Evolutionary conservation across 2,329 filamentous ascomycete species (phyloP).

Genomic region (Alternaria sp.): DNA sequence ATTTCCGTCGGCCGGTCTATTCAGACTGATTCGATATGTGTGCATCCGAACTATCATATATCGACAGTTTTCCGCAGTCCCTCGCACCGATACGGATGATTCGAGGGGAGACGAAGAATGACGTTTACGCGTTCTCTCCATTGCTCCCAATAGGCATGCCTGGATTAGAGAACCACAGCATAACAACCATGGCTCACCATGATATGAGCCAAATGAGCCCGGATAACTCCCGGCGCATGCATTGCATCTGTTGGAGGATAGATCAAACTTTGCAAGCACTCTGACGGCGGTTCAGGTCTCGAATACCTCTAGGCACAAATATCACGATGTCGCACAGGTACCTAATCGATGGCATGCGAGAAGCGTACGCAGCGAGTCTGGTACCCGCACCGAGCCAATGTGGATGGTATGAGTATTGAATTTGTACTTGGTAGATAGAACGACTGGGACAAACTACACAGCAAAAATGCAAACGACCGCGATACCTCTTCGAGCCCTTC

Average conservation of each 20-base stretch:
- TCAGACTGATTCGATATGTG: background rate
- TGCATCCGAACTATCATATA: too few relatives aligned
- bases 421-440: too few relatives aligned
- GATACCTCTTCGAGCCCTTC: too few relatives aligned
- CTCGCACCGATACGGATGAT: too few relatives aligned
- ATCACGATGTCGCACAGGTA: too few relatives aligned
- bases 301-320: background rate
- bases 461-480: too few relatives aligned
- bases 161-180: background rate
- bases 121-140: background rate
- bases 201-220: background rate
- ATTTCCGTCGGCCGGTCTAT: too few relatives aligned
- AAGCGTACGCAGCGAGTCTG: too few relatives aligned
- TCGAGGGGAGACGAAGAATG: background rate
- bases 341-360: too few relatives aligned
- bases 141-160: background rate
- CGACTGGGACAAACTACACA: too few relatives aligned
- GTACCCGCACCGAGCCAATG: too few relatives aligned
- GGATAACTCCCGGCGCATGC: background rate
- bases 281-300: background rate
- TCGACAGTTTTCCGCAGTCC: background rate
- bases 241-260: background rate
- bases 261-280: background rate
- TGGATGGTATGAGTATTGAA: too few relatives aligned
- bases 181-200: background rate